Percentiles rank a stretch among this genome's conserved stretches.
Conservation (phyloP, 2,329 filamentous ascomycete species). For the Trematosphaeria pertusa region DNA sequence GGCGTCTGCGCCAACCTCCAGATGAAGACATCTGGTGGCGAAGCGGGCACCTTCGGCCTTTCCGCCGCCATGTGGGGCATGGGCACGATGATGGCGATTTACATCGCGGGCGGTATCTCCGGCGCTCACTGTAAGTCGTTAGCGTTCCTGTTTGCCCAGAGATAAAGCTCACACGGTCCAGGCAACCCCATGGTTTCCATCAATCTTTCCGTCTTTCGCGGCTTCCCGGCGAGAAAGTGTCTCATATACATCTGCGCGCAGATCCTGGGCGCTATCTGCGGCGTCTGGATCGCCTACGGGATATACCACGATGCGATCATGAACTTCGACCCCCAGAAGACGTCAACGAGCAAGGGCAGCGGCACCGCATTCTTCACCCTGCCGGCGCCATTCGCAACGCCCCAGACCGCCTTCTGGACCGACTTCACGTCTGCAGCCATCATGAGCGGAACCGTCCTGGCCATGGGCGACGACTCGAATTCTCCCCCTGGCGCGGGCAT, state of each 20-base stretch:
- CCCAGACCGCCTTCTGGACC: conserved; percentile 45
- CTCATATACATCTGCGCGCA: conserved; percentile 43
- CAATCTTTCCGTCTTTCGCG: conserved; percentile 40
- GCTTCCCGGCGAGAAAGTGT: conserved; percentile 40
- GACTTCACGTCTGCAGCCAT: conserved; percentile 45
- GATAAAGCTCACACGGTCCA: no score
- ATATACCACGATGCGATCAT: conserved; percentile 47
- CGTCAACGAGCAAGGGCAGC: conserved; percentile 18
- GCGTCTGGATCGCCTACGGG: conserved; percentile 43
- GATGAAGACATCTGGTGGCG: conserved; percentile 14
- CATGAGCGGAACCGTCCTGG: conserved; percentile 40
- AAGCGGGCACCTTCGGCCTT: conserved; percentile 12
- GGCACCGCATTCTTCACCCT: conserved; percentile 36
- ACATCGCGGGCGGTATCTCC: conserved; percentile 52
- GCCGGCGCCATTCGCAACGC: conserved; percentile 32
- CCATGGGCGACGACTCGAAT: conserved; percentile 48
- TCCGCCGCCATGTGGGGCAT: conserved; percentile 53
- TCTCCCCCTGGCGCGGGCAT: conserved; percentile 49
- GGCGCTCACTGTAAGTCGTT: conserved; percentile 53
- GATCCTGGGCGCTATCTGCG: conserved; percentile 44
- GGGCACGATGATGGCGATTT: conserved; percentile 57
- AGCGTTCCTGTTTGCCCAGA: not conserved
- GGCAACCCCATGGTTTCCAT: conserved; percentile 22
- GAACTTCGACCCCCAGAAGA: conserved; percentile 17
- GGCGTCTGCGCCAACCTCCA: conserved; percentile 20